Conservation (phyloP, 805 yeast genomes). For the Saccharomyces cerevisiae region DNA sequence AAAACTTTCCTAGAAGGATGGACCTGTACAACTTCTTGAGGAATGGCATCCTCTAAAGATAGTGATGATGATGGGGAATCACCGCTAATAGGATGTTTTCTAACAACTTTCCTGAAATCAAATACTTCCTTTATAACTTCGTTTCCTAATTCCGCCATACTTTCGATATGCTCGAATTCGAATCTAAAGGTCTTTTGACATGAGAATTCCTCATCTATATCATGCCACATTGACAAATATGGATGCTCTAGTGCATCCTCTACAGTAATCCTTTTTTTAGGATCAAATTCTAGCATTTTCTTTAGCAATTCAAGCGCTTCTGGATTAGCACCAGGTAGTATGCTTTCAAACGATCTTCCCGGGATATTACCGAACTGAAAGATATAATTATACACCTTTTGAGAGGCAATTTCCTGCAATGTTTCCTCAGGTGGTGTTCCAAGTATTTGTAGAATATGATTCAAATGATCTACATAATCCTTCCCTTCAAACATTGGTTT, state of each 20-base stretch:
- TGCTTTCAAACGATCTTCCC: constrained; percentile 37
- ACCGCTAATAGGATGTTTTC: neutral
- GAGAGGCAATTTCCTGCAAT: constrained; percentile 36
- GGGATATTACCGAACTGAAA: constrained; percentile 37
- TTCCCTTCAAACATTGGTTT: constrained; percentile 67
- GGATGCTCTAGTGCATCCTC: constrained; percentile 45
- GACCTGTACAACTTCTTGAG: neutral
- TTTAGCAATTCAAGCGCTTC: constrained; percentile 43
- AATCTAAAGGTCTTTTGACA: constrained; percentile 44
- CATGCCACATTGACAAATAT: constrained; percentile 44
- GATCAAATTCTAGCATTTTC: constrained; percentile 55
- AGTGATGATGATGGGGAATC: neutral
- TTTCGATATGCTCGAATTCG: constrained; percentile 41
- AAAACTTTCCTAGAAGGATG: neutral
- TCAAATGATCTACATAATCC: constrained; percentile 55
- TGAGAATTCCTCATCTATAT: constrained; percentile 42
- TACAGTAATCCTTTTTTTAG: constrained; percentile 42
- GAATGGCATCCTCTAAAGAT: neutral
- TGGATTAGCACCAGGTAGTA: constrained; percentile 52
- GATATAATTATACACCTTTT: constrained; percentile 37
- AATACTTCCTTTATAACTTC: neutral
- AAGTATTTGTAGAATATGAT: constrained; percentile 51
- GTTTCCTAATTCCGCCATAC: neutral
- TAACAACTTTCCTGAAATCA: neutral
- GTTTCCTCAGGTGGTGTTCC: constrained; percentile 55